Evolutionary conservation across 208 protist species (phyloP), one percentile per base, ranked within the genome.

Genomic region (Crithidia bombi): DNA sequence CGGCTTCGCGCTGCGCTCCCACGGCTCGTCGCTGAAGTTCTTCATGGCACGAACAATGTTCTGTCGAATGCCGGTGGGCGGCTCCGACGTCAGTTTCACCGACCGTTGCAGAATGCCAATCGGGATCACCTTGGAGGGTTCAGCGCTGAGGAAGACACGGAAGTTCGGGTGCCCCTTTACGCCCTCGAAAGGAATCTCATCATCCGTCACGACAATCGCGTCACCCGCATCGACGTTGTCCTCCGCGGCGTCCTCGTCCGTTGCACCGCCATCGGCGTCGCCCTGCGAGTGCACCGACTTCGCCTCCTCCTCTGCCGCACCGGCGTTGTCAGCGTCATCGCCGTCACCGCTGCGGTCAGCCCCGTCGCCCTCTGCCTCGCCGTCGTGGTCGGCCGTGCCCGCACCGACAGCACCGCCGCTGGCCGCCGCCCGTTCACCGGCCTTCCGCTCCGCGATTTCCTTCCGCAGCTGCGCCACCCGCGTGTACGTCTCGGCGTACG

Each of bases 81-180:
- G 98, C 87, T 99, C 98, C 68, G 98, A 99, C 17, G 98, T 99
- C 58, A 99, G 83, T 85, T 99, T 99, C 69, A 99, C 98, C n/a
- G 91, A 99, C 41, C 89, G 89, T 83, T 99, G 96, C 39, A 99
- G 85, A 44, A 99, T 91, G 78, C 96, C 98, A 65, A 98, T 97
- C 19, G 98, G 98, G 66, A 99, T 99, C 47, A 95, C 83, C n/a
- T 81, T 69, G 6, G 92, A 97, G 36, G 98, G 97, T 83, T 99
- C 98, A 3, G 98, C 97, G 52, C 97, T 98, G 3, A 99, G 83
- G 81, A 99, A 99, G 5, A 99, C 90, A 72, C 98, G 95, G 87
- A 99, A 99, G 33, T 98, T 87, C 12, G 77, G 78, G 83, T 99
- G 95, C 15, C 95, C 95, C 79, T 92, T 95, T 38, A 83, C 83